phyloP scores from a whole-genome alignment of 805 yeast genomes.

The Grigorovia transvaalensis region DNA sequence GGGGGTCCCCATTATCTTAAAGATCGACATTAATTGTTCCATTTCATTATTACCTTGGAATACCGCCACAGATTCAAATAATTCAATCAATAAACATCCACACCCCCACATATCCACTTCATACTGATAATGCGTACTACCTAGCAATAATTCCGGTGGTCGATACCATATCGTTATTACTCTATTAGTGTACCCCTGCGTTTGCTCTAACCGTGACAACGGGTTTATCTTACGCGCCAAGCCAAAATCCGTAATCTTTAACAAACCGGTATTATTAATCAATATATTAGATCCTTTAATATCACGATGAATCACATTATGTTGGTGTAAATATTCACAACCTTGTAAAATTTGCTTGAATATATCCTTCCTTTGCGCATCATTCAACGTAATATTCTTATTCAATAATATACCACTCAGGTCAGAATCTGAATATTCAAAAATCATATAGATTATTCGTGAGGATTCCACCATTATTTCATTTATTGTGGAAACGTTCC shows the following conservation, averaged over 20 bases:
- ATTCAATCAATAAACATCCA: constrained; percentile 81
- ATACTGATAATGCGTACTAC: constrained; percentile 80
- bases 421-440: constrained; percentile 91
- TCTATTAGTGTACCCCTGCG: constrained; percentile 77
- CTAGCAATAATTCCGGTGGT: constrained; percentile 87
- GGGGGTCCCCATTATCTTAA: constrained; percentile 83
- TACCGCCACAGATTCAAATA: constrained; percentile 62
- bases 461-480: constrained; percentile 79
- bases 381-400: constrained; percentile 50
- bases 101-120: constrained; percentile 97
- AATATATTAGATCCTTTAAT: constrained; percentile 74
- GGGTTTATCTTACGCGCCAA: constrained; percentile 67
- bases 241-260: constrained; percentile 77
- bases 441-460: constrained; percentile 70
- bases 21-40: constrained; percentile 68
- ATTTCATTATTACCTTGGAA: constrained; percentile 88
- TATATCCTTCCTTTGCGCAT: constrained; percentile 55
- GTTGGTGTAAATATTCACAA: constrained; percentile 55
- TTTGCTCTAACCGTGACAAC: constrained; percentile 21
- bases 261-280: constrained; percentile 47
- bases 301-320: constrained; percentile 66
- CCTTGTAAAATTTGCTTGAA: constrained; percentile 61
- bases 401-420: constrained; percentile 78
- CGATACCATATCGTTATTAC: constrained; percentile 96
- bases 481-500: constrained; percentile 65